These are phyloP conservation scores for Penicillium angulare DNA, from an alignment of 495 filamentous ascomycete species.

Conservation along the genomic window DNA sequence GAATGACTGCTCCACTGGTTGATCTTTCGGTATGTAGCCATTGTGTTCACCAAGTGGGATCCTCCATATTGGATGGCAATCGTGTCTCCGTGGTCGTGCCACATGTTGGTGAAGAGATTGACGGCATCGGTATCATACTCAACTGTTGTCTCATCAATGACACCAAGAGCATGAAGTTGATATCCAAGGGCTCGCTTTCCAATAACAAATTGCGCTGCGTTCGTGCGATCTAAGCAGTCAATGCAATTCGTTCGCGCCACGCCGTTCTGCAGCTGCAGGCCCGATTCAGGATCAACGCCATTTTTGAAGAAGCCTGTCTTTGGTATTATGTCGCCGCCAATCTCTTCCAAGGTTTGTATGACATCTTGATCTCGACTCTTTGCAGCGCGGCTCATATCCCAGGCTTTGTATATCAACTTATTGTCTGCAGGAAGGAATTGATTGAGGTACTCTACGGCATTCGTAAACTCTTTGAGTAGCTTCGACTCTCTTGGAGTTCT, in stretches of 20 bases:
- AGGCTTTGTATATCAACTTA: conserved; percentile 88
- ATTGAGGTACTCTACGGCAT: conserved; percentile 88
- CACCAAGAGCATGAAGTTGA: conserved; percentile 88
- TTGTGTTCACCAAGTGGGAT: conserved; percentile 96
- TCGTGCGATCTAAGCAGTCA: conserved; percentile 94
- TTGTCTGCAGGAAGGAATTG: conserved; percentile 83
- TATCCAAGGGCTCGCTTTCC: conserved; percentile 92
- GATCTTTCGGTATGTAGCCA: conserved; percentile 98
- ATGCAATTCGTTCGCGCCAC: conserved; percentile 96
- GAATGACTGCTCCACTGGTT: conserved; percentile 98
- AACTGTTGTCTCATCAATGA: conserved; percentile 73
- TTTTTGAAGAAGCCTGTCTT: conserved; percentile 95
- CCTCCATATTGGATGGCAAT: conserved; percentile 98
- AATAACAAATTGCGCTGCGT: conserved; percentile 96
- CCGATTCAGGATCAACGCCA: conserved; percentile 62
- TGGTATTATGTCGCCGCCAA: conserved; percentile 80
- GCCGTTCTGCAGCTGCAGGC: conserved; percentile 79
- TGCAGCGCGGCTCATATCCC: conserved; percentile 96
- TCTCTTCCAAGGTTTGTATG: conserved; percentile 83
- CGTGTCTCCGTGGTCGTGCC: conserved; percentile 92
- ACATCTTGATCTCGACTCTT: conserved; percentile 97
- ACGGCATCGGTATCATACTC: conserved; percentile 95
- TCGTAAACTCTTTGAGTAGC: conserved; percentile 80
- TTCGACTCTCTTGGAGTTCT: conserved; percentile 92
- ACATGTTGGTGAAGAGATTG: conserved; percentile 95